phyloP scores from a whole-genome alignment of 2,329 filamentous ascomycete genomes.

The Colletotrichum abscissum region DNA sequence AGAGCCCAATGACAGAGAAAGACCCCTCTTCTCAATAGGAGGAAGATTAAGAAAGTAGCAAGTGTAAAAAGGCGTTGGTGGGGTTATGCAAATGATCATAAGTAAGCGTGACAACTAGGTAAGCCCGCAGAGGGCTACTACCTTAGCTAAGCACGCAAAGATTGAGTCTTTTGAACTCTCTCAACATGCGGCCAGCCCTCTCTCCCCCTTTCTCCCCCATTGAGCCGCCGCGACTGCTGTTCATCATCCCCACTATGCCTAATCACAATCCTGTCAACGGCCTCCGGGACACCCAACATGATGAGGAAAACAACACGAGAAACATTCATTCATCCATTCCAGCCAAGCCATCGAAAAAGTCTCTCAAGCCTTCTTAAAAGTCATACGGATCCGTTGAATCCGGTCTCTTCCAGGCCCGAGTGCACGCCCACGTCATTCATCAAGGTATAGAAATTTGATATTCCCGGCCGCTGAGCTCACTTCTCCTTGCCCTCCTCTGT shows the following conservation, averaged over 20 bases:
- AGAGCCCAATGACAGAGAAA: background rate
- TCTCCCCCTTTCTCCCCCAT: background rate
- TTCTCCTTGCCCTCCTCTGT: conserved; percentile 35
- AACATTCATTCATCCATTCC: conserved; percentile 37
- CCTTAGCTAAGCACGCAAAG: conserved; percentile 15
- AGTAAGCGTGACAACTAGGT: conserved; percentile 22
- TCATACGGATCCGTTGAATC: conserved; percentile 29
- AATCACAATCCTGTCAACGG: conserved; percentile 20
- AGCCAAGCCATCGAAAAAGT: conserved; percentile 33
- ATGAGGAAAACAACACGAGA: conserved; percentile 37
- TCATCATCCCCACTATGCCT: background rate
- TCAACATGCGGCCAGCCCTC: conserved; percentile 10
- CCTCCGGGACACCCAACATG: conserved; percentile 33
- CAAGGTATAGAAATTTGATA: conserved; percentile 5
- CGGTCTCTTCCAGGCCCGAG: conserved; percentile 26
- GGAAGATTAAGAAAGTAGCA: background rate
- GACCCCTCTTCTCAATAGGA: background rate
- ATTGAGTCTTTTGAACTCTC: conserved; percentile 9
- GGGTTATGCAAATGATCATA: conserved; percentile 30
- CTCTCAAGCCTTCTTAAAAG: conserved; percentile 20
- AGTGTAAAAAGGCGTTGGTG: background rate
- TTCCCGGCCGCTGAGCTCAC: conserved; percentile 4
- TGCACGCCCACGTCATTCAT: conserved; percentile 26
- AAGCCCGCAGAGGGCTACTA: conserved; percentile 4
- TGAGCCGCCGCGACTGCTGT: conserved; percentile 6